phyloP scores from a whole-genome alignment of 495 filamentous ascomycete genomes.

The Hypoxylon cercidicola region DNA sequence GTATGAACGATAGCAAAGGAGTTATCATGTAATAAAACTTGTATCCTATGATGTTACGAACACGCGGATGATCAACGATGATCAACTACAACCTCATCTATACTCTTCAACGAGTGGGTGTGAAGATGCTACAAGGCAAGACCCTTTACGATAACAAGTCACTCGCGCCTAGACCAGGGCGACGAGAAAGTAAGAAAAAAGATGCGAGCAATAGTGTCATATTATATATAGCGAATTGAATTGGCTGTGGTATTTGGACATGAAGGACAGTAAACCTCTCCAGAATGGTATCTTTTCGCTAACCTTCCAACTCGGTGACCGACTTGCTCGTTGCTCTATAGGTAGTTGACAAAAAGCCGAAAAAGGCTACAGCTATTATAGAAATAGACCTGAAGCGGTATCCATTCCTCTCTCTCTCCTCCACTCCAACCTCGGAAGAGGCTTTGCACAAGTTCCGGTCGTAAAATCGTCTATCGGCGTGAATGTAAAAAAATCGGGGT shows the following conservation, averaged over 20 bases:
- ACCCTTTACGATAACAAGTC: background rate
- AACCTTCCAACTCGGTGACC: constrained; percentile 23
- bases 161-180: background rate
- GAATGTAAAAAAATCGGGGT: constrained; percentile 30
- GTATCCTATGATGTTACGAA: too few relatives aligned
- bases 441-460: constrained; percentile 19
- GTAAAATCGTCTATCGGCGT: constrained; percentile 43
- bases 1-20: too few relatives aligned
- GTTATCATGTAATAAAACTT: too few relatives aligned
- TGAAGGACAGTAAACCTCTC: constrained; percentile 45
- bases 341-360: constrained; percentile 22
- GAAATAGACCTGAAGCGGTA: constrained; percentile 10
- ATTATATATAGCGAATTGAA: constrained; percentile 44
- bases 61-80: too few relatives aligned
- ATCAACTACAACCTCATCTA: too few relatives aligned
- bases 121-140: too few relatives aligned
- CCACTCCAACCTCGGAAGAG: constrained; percentile 27
- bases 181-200: too few relatives aligned
- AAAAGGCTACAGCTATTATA: constrained; percentile 21
- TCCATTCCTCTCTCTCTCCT: constrained; percentile 1
- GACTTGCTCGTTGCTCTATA: constrained; percentile 22
- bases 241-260: constrained; percentile 40
- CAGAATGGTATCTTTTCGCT: constrained; percentile 23
- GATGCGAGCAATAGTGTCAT: constrained; percentile 16
- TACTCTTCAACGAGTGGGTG: too few relatives aligned